Base-by-base conservation (phyloP, 768 basidiomycete species). In the Auriscalpium vulgare region DNA sequence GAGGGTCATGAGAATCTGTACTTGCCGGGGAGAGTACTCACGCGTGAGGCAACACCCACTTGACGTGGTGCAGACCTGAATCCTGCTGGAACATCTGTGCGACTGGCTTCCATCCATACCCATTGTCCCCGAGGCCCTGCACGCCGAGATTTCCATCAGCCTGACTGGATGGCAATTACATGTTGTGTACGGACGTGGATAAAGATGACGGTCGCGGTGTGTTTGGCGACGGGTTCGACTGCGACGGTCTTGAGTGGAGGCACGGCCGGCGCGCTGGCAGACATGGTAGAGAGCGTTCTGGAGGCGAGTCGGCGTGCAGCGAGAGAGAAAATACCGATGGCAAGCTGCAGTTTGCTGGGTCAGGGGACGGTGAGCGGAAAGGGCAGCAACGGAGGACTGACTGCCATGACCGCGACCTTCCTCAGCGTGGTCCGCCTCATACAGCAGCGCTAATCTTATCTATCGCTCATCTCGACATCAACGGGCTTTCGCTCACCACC, bases 41-140 rank as follows among this genome's bases (percentile, higher is more conserved):
- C 78, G 88, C 85, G 69, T 91, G 84, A 17, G 92, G 92, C 23
- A 97, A 74, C 47, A 97, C 73, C 90, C 91, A 97, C 75, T 95
- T 94, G 57, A 95, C 75, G 66, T 94, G 87, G 11, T 78, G 74
- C 36, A 93, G 73, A 10, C 67, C 74, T 37, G 76, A 66, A 58
- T 84, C 78, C 1, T 52, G 51, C 59, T 76, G 75, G 63, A 94
- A 78, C 76, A 81, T 80, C 55, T 83, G 77, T 21, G 87, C 87
- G 37, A 93, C 82, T 10, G 85, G 84, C 59, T 82, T 71, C 89
- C 87, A 91, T 35, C 91, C 91, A 60, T 77, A 65, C 3, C 87
- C 88, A 51, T 80, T 76, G 63, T 89, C 86, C 19, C 90, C 89
- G 44, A 91, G 73, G 34, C 90, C 88, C 87, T 91, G 64, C 40